Base-by-base conservation (phyloP, 176 grass and related monocot species). In the Triticum timopheevii region DNA sequence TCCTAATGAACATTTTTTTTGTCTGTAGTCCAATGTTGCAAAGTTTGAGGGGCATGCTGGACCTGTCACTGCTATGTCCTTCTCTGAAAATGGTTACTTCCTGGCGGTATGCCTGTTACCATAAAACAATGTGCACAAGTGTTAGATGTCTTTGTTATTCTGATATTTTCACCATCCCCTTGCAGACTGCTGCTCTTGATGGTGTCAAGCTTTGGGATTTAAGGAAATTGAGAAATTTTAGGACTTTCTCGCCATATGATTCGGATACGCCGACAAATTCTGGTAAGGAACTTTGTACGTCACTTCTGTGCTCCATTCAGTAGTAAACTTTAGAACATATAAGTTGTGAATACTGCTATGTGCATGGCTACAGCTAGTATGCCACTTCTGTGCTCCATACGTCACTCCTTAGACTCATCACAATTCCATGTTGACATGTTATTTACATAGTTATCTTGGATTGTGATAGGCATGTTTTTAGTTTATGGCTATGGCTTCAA, bases 151-250 rank as follows among this genome's bases (percentile, higher is more conserved):
- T 69, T 65, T 84, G 64, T 78, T 86, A 45, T 86, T 69, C 62
- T 88, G 35, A 88, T 67, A 84, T 85, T 31, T 78, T 65, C 73
- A 31, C 69, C 27, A 19, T 70, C 47, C 50, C 42, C 56, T 59
- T 63, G 13, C 85, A 99, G 97, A 99, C 97, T 86, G 97, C 97
- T 17, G 97, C 94, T 82, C 82, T 78, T 79, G 97, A 99, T 94
- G 97, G 97, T 71, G 97, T 99, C 47, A 99, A 96, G 87, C 94
- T 99, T 88, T 99, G 97, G 97, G 97, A 99, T 94, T 94, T 99
- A 84, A 89, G 97, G 47, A 99, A 99, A 80, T 87, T 99, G 56
- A 99, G 87, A 84, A 99, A 99, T 68, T 99, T 99, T 61, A 97
- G 97, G 90, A 92, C 94, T 16, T 97, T 99, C 70, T 86, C 94